phyloP scores from a whole-genome alignment of 2,329 filamentous ascomycete species.

The Lecanoromycetidae sp. region DNA sequence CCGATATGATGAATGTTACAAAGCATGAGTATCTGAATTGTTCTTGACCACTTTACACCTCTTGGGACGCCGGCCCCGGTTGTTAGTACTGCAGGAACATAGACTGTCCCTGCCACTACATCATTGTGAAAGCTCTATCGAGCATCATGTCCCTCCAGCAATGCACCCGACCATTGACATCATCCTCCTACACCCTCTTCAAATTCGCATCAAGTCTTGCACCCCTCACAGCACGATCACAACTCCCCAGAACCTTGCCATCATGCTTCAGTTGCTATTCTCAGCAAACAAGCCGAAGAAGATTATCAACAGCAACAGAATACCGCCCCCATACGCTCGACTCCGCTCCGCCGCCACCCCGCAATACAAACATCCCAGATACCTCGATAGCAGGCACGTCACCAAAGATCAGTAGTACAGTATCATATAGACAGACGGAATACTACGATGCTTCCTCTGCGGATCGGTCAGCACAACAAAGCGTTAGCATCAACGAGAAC shows the following conservation, averaged over 20 bases:
- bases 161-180: constrained; percentile 33
- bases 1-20: not conserved
- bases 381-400: constrained; percentile 47
- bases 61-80: not conserved
- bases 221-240: not conserved
- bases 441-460: constrained; percentile 24
- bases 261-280: not conserved
- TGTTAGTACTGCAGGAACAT: no score
- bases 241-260: not conserved
- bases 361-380: constrained; percentile 46
- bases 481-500: constrained; percentile 44
- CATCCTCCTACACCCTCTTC: constrained; percentile 31
- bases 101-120: no score
- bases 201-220: constrained; percentile 34
- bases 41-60: not conserved
- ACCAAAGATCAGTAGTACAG: constrained; percentile 37
- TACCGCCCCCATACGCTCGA: constrained; percentile 49
- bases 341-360: constrained; percentile 42
- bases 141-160: constrained; percentile 31
- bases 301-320: constrained; percentile 53
- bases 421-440: constrained; percentile 31
- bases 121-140: no score
- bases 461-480: constrained; percentile 25
- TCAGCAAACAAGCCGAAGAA: constrained; percentile 26
- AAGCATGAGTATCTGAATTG: not conserved